Evolutionary conservation across 2,329 filamentous ascomycete species (phyloP), one percentile per base, ranked within the genome.

Genomic region (Phoma sp.): DNA sequence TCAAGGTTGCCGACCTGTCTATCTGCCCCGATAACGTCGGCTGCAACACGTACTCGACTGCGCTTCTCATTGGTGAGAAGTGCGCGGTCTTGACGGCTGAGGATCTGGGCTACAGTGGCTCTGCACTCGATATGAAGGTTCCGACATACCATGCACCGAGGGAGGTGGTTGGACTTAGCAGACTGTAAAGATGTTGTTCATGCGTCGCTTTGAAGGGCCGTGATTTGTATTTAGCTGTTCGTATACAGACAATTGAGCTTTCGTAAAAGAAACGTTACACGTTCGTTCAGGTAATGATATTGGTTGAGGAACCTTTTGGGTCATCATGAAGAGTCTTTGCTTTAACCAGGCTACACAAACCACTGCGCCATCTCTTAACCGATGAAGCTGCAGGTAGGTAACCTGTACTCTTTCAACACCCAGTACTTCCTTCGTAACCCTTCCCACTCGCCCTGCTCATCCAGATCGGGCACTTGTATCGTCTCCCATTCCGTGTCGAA

Each of bases 401-500:
- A 77, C 47, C 85, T 84, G 73, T 95, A 95, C 64, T 83, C 86
- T 57, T 91, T 86, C 47, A 98, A 80, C 27, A 89, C 89, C 93
- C 93, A 98, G 74, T 98, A 98, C 55, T 89, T 86, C 66, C 93
- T 85, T 70, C 89, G 86, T 11, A 97, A 90, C 1, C 93, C 93
- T 62, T 91, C 83, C 95, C 95, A 99, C 68, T 93, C 90, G 5
- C 87, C 88, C 33, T 85, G 83, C 62, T 86, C 79, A 10, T 87
- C 84, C 47, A 96, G 77, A 52, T 84, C 86, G 13, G 91, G 86
- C 11, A 98, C 89, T 5, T 84, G 79, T 30, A 95, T 83, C 51
- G 88, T 88, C 47, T 88, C 83, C 92, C 92, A 98, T 47, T 93
- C 89, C 1, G 93, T 86, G 67, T 98, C 93, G 64, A 97, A 84